A percentile compares a stretch with the other conserved stretches of the same genome.
phyloP scores from a whole-genome alignment of 352 stramenopile species.

The Phytophthora syringae region DNA sequence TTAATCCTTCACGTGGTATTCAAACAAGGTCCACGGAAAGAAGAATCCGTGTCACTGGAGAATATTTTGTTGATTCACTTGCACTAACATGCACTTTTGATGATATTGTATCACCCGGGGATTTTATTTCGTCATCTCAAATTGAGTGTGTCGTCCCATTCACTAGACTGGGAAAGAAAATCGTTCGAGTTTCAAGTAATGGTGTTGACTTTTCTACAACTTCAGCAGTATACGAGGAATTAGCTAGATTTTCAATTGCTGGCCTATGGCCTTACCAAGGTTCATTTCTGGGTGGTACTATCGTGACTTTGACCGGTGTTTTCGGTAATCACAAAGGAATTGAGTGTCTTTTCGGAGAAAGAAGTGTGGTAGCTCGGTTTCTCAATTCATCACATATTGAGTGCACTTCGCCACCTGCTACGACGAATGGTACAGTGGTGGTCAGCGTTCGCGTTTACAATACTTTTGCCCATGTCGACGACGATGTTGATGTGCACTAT shows the following conservation, averaged over 20 bases:
- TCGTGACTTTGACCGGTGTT: conserved; percentile 45
- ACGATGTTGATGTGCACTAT: conserved; percentile 21
- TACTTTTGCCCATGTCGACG: conserved; percentile 33
- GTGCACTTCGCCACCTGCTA: conserved; percentile 38
- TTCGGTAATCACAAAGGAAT: conserved; percentile 40
- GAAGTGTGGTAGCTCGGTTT: conserved; percentile 22
- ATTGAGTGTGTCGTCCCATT: conserved; percentile 69
- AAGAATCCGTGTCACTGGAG: conserved; percentile 43
- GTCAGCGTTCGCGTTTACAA: conserved; percentile 35
- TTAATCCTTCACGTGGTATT: conserved; percentile 38
- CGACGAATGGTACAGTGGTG: conserved; percentile 14
- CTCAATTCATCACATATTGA: conserved; percentile 39
- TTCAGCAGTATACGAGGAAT: conserved; percentile 29
- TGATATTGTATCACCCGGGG: conserved; percentile 27
- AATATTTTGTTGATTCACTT: conserved; percentile 59
- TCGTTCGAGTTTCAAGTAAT: conserved; percentile 64
- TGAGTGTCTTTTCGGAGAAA: conserved; percentile 52
- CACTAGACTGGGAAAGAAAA: conserved; percentile 43
- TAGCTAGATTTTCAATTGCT: conserved; percentile 47
- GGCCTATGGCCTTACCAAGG: conserved; percentile 38
- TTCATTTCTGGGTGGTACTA: conserved; percentile 43
- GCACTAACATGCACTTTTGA: conserved; percentile 56
- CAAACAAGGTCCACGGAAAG: conserved; percentile 21
- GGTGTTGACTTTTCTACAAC: conserved; percentile 52
- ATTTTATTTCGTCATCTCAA: conserved; percentile 51